Percentiles rank a stretch among this genome's conserved stretches.
These are phyloP conservation scores for Metarhizium humberi DNA, from an alignment of 2,329 filamentous ascomycete genomes.

Conservation along the genomic window DNA sequence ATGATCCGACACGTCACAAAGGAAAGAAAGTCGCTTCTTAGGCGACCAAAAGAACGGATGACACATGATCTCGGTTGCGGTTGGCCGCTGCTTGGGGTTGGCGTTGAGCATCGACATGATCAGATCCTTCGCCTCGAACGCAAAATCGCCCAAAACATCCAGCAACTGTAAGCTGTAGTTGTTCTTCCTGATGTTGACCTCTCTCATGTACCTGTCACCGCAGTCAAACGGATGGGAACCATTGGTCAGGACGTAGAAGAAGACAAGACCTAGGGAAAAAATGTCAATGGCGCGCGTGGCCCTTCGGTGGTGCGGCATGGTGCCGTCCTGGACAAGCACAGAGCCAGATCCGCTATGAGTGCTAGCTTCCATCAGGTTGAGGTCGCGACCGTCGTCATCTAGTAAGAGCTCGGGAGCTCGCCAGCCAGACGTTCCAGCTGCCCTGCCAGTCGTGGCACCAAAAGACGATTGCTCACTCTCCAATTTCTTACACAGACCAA, in stretches of 20 bases:
- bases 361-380: conserved; percentile 37
- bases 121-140: conserved; percentile 78
- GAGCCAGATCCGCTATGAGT: conserved; percentile 53
- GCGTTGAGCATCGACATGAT: conserved; percentile 67
- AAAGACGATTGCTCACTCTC: conserved; percentile 93
- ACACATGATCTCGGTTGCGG: conserved; percentile 69
- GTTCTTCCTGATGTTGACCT: conserved; percentile 94
- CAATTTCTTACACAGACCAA: conserved; percentile 94
- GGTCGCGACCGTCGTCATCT: conserved; percentile 58
- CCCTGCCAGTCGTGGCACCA: conserved; percentile 86
- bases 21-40: conserved; percentile 80
- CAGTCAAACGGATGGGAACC: conserved; percentile 91
- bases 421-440: conserved; percentile 91
- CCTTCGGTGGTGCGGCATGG: conserved; percentile 55
- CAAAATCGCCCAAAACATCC: conserved; percentile 70
- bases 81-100: conserved; percentile 51
- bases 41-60: conserved; percentile 96
- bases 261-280: conserved; percentile 94
- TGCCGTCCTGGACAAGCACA: conserved; percentile 46
- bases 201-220: conserved; percentile 87
- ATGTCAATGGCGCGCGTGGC: conserved; percentile 96
- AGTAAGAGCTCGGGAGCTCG: conserved; percentile 88
- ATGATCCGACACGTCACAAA: conserved; percentile 95
- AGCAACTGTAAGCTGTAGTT: conserved; percentile 64
- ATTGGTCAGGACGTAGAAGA: conserved; percentile 95